Evolutionary conservation across 768 basidiomycete species (phyloP), one percentile per base, ranked within the genome.

Genomic region (Goffeauzyma gilvescens): DNA sequence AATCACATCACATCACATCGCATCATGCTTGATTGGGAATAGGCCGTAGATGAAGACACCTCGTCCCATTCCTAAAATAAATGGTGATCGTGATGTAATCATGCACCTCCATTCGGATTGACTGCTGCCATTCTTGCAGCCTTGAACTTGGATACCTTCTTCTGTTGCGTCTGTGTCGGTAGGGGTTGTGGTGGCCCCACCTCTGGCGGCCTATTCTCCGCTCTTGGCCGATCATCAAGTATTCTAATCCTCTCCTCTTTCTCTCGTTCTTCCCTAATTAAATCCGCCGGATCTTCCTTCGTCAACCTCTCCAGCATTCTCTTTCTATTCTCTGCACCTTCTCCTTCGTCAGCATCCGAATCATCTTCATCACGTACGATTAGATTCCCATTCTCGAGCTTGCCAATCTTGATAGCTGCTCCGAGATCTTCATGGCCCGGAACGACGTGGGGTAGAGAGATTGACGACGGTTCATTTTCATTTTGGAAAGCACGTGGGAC

Each of bases 351-450:
- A 5, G 27, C 47, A n/a, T 39, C 47, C 6, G 21, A 38, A 17
- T 49, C 42, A 12, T 49, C 47, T 12, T 31, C 38, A n/a, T 34
- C 47, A 23, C 37, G 42, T 1, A 49, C 28, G 15, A 49, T 33
- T 24, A 49, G 24, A 14, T 49, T 43, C 4, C 47, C 47, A 18
- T 49, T 44, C 23, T 49, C 47, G 6, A 49, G 31, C 27, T 49
- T 49, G 17, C 47, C 47, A 25, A 44, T 40, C 27, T 38, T 32
- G 22, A 49, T 44, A 12, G 42, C 15, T 4, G 47, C 39, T 10
- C 30, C 23, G 6, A 49, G 42, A 18, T 38, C 22, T 8, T 30
- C 47, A 13, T 20, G 26, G 6, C 33, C 42, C 17, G 47, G 47
- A 2, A 49, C 31, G 7, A 49, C 24, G 10, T n/a, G 38, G 1